Evolutionary conservation across 1,139 yeast genomes (phyloP).

Genomic region (Protomyces inundatus): DNA sequence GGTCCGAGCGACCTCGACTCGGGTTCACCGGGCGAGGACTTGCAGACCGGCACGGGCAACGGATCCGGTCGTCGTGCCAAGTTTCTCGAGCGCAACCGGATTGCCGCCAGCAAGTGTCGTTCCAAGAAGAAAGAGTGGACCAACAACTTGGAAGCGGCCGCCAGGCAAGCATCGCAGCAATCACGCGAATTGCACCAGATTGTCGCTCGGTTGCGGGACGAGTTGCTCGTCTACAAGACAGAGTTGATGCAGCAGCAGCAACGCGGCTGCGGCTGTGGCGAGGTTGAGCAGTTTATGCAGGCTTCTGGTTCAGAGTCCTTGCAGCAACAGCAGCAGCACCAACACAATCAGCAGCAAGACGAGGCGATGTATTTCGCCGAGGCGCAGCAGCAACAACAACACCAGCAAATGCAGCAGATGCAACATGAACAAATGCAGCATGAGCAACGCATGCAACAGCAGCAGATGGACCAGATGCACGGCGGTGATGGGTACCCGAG

Average conservation of each 20-base stretch:
- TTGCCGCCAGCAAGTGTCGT: conserved; percentile 29
- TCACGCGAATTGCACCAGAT: conserved; percentile 22
- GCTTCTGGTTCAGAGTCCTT: background rate
- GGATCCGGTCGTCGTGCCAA: conserved; percentile 5
- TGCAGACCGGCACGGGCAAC: background rate
- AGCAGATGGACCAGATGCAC: background rate
- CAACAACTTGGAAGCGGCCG: conserved; percentile 27
- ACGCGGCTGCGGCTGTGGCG: conserved; percentile 33
- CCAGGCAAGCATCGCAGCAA: conserved; percentile 27
- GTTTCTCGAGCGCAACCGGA: conserved; percentile 27
- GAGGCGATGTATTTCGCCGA: too few species aligned
- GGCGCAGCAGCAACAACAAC: background rate
- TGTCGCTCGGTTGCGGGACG: conserved; percentile 23
- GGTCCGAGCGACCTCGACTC: background rate
- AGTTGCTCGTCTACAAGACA: conserved; percentile 25
- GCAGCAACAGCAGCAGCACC: background rate
- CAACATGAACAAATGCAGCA: background rate
- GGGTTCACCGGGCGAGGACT: background rate
- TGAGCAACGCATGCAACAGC: background rate
- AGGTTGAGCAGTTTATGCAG: conserved; percentile 30
- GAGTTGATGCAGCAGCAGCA: conserved; percentile 21
- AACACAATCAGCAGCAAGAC: background rate
- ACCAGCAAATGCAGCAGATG: background rate
- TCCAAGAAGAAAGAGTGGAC: conserved; percentile 31
- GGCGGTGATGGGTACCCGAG: background rate